Base-by-base conservation (phyloP, 352 stramenopile genomes). In the Globisporangium acanthophoron region DNA sequence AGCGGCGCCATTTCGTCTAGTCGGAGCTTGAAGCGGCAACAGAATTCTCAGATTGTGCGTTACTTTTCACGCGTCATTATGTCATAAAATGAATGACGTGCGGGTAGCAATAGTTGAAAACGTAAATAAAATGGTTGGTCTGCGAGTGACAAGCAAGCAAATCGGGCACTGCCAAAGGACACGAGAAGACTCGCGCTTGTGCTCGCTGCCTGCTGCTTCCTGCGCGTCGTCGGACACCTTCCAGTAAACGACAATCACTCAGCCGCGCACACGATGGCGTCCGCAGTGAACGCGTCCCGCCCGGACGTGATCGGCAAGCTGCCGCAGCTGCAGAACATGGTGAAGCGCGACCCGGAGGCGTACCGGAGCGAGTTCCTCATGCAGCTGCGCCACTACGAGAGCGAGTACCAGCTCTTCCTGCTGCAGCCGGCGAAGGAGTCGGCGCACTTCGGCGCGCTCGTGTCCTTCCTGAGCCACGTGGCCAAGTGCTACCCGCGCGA, bases 341-440 rank as follows among this genome's bases (percentile, higher is more conserved):
- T 98, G 40, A 99, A 99, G 80, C 90, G 97, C 35, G 97, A 99
- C 71, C 96, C 96, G 9, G 63, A 83, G 45, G 94, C 87, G 53
- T 99, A 99, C 80, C 80, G 85, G 52, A 93, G 96, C 56, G 97
- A 99, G 78, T 99, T 99, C 75, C 81, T 97, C 67, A 97, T 98
- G 73, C 96, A 99, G 78, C 59, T 96, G 54, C 92, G 92, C 40
- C 95, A 98, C 73, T 98, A 98, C 62, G 78, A 98, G 70, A 97
- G 90, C 63, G 90, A 99, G 73, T 91, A 97, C 64, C 82, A 96
- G 60, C 94, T 99, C 59, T 96, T 99, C 62, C 76, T 94, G 61
- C 78, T 99, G 39, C 88, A 96, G 70, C 88, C 90, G 29, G 76
- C 77, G 33, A 95, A 96, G 67, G 88, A 97, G 51, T 94, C 90